These are phyloP conservation scores for Dalbergia cultrata DNA, from an alignment of 306 rosid genomes.

Conservation along the genomic window DNA sequence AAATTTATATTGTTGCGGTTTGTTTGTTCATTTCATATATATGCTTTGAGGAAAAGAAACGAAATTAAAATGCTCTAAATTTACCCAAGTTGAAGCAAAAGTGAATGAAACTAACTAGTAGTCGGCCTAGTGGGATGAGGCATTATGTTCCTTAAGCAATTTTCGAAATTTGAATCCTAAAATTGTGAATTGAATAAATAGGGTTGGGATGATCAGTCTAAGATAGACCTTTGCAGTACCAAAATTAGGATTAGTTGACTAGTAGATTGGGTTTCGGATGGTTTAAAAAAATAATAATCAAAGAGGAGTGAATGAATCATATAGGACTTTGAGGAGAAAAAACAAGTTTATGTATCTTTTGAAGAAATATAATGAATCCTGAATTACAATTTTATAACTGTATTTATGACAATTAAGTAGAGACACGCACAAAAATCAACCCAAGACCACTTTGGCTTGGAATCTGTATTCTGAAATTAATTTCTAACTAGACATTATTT, in stretches of 20 bases:
- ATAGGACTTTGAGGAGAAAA: neutral
- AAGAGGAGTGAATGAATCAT: neutral
- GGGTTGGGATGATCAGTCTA: no score
- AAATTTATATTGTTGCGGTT: neutral
- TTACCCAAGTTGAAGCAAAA: neutral
- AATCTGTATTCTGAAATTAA: neutral
- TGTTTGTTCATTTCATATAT: slow-evolving; percentile 16
- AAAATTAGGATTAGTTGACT: no score
- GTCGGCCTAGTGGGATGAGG: no score
- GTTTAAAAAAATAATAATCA: no score
- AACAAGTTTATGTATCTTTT: neutral
- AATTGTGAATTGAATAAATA: no score
- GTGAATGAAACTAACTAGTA: no score
- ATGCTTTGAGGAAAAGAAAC: neutral
- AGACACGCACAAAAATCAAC: neutral
- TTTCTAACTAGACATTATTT: neutral
- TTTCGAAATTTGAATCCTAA: no score
- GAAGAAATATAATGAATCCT: neutral
- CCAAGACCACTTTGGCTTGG: neutral
- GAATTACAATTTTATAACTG: neutral
- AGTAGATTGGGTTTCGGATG: no score
- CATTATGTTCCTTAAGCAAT: no score
- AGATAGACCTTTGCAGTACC: no score
- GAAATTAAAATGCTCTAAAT: neutral
- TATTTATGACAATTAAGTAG: neutral